These are phyloP conservation scores for Psidium friedrichsthalianum DNA, from an alignment of 345 rosid species.

Conservation along the genomic window DNA sequence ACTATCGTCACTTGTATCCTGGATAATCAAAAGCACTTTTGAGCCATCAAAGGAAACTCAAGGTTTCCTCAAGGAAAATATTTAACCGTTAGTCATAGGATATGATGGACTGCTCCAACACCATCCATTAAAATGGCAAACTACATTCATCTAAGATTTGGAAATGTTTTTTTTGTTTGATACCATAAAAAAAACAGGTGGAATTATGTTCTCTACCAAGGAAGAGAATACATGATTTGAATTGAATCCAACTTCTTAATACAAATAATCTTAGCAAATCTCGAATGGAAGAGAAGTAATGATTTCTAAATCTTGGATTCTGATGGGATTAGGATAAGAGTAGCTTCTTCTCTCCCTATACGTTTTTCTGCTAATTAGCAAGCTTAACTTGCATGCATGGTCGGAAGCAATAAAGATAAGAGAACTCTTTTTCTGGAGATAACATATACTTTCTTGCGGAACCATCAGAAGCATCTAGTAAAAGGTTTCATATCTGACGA, in stretches of 20 bases:
- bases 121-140: background rate
- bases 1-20: background rate
- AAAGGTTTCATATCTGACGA: background rate
- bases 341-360: background rate
- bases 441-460: background rate
- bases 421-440: background rate
- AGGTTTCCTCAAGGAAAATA: background rate
- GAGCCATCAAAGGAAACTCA: background rate
- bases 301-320: background rate
- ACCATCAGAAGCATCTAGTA: background rate
- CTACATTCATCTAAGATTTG: background rate
- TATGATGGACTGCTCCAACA: background rate
- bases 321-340: background rate
- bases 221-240: background rate
- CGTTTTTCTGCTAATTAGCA: background rate
- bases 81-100: background rate
- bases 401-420: background rate
- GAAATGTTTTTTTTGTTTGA: background rate
- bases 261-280: background rate
- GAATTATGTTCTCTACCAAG: background rate
- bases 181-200: too few species aligned
- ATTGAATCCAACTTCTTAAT: background rate
- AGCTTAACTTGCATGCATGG: background rate
- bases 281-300: background rate
- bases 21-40: background rate